A percentile compares a stretch with the other conserved stretches of the same genome.
Evolutionary conservation across 176 grass and related monocot species (phyloP).

Genomic region (Paspalum notatum): DNA sequence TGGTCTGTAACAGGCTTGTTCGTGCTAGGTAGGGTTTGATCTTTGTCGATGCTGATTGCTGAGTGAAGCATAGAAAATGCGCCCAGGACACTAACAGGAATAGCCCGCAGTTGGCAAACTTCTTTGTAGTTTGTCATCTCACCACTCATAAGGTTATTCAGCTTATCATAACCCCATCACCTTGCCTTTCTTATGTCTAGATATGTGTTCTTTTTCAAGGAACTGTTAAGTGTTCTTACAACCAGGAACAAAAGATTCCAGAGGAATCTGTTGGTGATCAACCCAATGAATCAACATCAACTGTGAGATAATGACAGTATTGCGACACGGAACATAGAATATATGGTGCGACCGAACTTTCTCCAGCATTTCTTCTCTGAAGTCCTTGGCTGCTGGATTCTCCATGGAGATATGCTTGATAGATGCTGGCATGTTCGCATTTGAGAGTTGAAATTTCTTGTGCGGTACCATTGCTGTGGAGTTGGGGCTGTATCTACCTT

Average conservation of each 20-base stretch:
- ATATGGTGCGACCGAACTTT: conserved; percentile 14
- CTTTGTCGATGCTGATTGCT: not conserved
- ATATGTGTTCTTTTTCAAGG: not conserved
- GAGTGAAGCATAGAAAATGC: conserved; percentile 1
- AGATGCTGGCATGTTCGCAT: conserved; percentile 7
- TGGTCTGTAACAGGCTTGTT: not conserved
- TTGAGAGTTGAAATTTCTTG: not conserved
- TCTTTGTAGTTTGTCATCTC: not conserved
- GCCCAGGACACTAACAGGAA: not conserved
- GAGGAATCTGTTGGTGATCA: not conserved
- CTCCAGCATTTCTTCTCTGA: not conserved
- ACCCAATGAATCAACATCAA: conserved; percentile 1
- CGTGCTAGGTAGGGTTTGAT: not conserved
- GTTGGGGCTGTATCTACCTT: not conserved
- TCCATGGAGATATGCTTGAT: not conserved
- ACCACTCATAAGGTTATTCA: not conserved
- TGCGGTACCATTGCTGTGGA: not conserved
- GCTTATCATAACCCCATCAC: not conserved
- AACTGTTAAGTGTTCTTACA: conserved; percentile 1
- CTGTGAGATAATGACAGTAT: not conserved
- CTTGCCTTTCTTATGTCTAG: conserved; percentile 15
- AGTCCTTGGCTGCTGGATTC: not conserved
- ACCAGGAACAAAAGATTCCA: not conserved
- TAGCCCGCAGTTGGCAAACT: not conserved
- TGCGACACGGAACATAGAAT: not conserved